phyloP scores from a whole-genome alignment of 75 land plant genomes.

The Larix kaempferi region DNA sequence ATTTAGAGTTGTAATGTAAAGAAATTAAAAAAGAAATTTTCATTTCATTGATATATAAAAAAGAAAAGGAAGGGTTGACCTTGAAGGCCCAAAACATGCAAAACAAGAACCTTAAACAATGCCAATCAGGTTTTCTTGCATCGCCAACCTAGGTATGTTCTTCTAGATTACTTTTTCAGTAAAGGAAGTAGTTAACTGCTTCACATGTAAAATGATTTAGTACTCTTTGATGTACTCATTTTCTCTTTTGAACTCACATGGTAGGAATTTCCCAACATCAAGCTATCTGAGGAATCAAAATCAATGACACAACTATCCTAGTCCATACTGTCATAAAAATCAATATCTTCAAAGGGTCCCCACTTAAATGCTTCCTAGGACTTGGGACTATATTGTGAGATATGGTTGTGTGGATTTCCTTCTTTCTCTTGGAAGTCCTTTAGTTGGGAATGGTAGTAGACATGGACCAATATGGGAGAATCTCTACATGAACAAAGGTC shows the following conservation, averaged over 20 bases:
- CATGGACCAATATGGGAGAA: too few species aligned
- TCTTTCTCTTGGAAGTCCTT: constrained; percentile 16
- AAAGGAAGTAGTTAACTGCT: neutral
- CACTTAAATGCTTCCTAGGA: constrained; percentile 2
- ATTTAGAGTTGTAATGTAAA: too few species aligned
- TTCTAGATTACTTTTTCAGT: neutral
- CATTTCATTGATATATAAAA: too few species aligned
- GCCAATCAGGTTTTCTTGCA: constrained; percentile 4
- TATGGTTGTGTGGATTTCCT: neutral
- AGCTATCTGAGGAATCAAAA: constrained; percentile 3
- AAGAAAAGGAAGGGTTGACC: too few species aligned
- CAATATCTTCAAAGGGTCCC: constrained; percentile 11
- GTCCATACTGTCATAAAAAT: constrained; percentile 7
- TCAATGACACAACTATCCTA: neutral
- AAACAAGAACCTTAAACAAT: constrained; percentile 6
- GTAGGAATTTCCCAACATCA: neutral
- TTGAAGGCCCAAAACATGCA: constrained; percentile 12
- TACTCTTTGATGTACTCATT: neutral
- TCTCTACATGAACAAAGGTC: too few species aligned
- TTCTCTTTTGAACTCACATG: neutral
- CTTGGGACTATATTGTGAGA: neutral
- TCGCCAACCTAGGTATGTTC: neutral
- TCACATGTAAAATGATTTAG: neutral
- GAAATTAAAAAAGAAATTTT: too few species aligned
- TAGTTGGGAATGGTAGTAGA: too few species aligned